Evolutionary conservation across 306 rosid genomes (phyloP).

Genomic region (Luffa acutangula): DNA sequence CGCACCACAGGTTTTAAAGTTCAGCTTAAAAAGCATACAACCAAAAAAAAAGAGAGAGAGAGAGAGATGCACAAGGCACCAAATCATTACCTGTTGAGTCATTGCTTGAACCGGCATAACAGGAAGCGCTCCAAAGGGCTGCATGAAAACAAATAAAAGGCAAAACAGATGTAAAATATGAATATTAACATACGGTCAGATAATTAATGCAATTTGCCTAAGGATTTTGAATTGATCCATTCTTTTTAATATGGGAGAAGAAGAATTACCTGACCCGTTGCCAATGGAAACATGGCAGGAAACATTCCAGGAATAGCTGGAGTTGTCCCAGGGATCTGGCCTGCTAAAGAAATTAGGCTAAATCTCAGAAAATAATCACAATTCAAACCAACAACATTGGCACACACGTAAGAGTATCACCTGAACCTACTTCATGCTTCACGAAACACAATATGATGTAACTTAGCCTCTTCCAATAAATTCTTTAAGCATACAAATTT

Average conservation of each 20-base stretch:
- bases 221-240: background rate
- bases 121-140: constrained; percentile 78
- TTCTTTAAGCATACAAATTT: constrained; percentile 27
- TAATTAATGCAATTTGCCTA: background rate
- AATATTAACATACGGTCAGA: background rate
- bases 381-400: background rate
- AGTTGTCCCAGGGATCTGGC: constrained; percentile 71
- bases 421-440: constrained; percentile 6
- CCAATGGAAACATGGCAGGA: constrained; percentile 76
- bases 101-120: constrained; percentile 99
- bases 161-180: background rate
- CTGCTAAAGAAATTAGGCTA: constrained; percentile 37
- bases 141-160: constrained; percentile 20
- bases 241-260: background rate
- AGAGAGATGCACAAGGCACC: background rate
- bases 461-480: constrained; percentile 26
- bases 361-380: constrained; percentile 18
- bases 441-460: constrained; percentile 1
- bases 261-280: constrained; percentile 68
- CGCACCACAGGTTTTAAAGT: background rate
- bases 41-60: background rate
- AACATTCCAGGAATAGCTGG: constrained; percentile 89
- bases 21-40: background rate
- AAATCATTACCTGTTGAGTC: constrained; percentile 79
- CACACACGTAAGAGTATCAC: background rate